A percentile compares a stretch with the other conserved stretches of the same genome.
phyloP scores from a whole-genome alignment of 495 filamentous ascomycete genomes.

The Talaromyces borbonicus region DNA sequence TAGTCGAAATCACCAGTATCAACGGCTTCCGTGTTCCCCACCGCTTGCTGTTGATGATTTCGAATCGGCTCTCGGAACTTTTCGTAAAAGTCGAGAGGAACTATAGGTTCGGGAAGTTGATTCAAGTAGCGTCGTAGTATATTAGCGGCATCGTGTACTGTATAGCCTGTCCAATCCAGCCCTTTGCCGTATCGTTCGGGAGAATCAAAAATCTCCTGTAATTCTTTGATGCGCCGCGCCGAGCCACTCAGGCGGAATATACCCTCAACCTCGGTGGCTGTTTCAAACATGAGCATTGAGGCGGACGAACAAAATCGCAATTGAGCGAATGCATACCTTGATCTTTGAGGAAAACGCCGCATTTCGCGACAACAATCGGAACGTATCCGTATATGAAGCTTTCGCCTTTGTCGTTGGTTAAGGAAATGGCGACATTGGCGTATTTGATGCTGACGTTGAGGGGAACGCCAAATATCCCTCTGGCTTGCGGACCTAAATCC shows the following conservation, averaged over 20 bases:
- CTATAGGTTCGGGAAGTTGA: slow-evolving; percentile 87
- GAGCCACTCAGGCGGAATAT: slow-evolving; percentile 96
- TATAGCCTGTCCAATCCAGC: slow-evolving; percentile 93
- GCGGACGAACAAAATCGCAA: slow-evolving; percentile 12
- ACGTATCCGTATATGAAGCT: slow-evolving; percentile 99
- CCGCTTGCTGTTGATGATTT: slow-evolving; percentile 63
- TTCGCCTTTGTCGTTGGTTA: slow-evolving; percentile 80
- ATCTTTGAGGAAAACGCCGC: slow-evolving; percentile 95
- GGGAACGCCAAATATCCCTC: slow-evolving; percentile 87
- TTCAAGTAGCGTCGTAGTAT: slow-evolving; percentile 93
- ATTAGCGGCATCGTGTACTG: slow-evolving; percentile 97
- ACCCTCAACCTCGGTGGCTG: slow-evolving; percentile 92
- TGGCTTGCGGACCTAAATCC: slow-evolving; percentile 6
- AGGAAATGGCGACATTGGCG: slow-evolving; percentile 95
- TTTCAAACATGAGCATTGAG: not conserved
- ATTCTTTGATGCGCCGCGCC: slow-evolving; percentile 96
- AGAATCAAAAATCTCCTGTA: slow-evolving; percentile 84
- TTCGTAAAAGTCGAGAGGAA: slow-evolving; percentile 89
- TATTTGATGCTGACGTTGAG: slow-evolving; percentile 93
- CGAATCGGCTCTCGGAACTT: slow-evolving; percentile 78
- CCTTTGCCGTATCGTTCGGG: slow-evolving; percentile 96
- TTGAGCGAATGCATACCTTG: slow-evolving; percentile 60
- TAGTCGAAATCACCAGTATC: slow-evolving; percentile 59
- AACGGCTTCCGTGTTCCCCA: slow-evolving; percentile 41
- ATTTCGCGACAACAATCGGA: slow-evolving; percentile 97